These are phyloP conservation scores for Boletus smithii DNA, from an alignment of 1,284 basidiomycete genomes.

Conservation along the genomic window DNA sequence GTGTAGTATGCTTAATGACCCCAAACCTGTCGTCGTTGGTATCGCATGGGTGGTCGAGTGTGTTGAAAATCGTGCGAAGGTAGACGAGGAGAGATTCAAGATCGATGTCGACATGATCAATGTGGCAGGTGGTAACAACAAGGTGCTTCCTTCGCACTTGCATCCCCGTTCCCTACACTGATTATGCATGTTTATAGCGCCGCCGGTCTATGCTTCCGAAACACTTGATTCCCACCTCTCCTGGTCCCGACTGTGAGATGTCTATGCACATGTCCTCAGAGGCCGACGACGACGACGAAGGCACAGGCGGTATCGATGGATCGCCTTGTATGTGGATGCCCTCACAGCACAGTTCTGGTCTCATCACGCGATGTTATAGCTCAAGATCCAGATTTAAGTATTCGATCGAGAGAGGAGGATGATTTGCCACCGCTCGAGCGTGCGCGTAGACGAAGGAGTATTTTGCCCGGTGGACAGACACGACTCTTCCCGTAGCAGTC, in stretches of 20 bases:
- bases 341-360: background rate
- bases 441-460: constrained; percentile 41
- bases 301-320: constrained; percentile 37
- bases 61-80: constrained; percentile 58
- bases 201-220: constrained; percentile 70
- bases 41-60: constrained; percentile 78
- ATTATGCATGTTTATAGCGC: constrained; percentile 34
- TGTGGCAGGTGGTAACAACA: constrained; percentile 61
- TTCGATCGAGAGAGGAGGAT: constrained; percentile 42
- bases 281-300: constrained; percentile 25
- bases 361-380: constrained; percentile 12
- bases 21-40: constrained; percentile 73
- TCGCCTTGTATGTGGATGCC: constrained; percentile 42
- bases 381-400: constrained; percentile 27
- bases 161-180: background rate
- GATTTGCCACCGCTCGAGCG: constrained; percentile 56
- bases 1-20: constrained; percentile 55
- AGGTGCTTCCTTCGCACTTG: constrained; percentile 46
- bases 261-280: constrained; percentile 27
- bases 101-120: constrained; percentile 65
- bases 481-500: constrained; percentile 30
- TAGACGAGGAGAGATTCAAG: constrained; percentile 65
- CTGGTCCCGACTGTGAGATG: constrained; percentile 28
- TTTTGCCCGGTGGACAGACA: constrained; percentile 30
- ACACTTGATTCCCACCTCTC: constrained; percentile 39